Conservation (phyloP, 1,139 yeast species). For the Pichia cactophila region DNA sequence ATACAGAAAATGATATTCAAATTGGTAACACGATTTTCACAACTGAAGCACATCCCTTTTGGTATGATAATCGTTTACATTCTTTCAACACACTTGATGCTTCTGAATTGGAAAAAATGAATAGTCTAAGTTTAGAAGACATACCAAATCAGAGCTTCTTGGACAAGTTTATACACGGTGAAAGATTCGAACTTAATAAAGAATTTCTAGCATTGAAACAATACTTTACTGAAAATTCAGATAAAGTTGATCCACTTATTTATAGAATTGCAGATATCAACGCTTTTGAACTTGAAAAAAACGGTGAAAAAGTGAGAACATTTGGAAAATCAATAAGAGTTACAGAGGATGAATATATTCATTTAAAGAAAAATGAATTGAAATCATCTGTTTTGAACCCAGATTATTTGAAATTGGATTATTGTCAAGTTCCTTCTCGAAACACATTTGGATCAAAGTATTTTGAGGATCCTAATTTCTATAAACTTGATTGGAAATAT, state of each 20-base stretch:
- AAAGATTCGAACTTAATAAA: conserved; percentile 10
- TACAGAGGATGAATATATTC: background rate
- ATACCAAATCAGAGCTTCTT: conserved; percentile 1
- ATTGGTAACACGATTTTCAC: conserved; percentile 64
- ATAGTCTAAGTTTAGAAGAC: conserved; percentile 1
- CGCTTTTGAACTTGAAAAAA: background rate
- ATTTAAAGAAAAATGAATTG: background rate
- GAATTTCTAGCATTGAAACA: conserved; percentile 7
- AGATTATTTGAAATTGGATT: conserved; percentile 19
- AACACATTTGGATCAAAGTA: background rate
- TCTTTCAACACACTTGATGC: conserved; percentile 3
- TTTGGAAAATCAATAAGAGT: conserved; percentile 2
- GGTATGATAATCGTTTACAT: conserved; percentile 39
- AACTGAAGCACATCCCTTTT: conserved; percentile 90
- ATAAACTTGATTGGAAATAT: conserved; percentile 25
- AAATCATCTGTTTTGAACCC: background rate
- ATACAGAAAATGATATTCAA: conserved; percentile 33
- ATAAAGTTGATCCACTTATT: conserved; percentile 2
- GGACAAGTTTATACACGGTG: background rate
- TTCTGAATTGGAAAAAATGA: conserved; percentile 3
- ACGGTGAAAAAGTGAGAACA: background rate
- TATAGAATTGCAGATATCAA: conserved; percentile 3
- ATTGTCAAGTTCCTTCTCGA: conserved; percentile 10
- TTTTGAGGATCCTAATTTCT: conserved; percentile 17
- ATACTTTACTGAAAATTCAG: background rate